These are phyloP conservation scores for Globisporangium spinosum DNA, from an alignment of 352 stramenopile species.

Conservation along the genomic window DNA sequence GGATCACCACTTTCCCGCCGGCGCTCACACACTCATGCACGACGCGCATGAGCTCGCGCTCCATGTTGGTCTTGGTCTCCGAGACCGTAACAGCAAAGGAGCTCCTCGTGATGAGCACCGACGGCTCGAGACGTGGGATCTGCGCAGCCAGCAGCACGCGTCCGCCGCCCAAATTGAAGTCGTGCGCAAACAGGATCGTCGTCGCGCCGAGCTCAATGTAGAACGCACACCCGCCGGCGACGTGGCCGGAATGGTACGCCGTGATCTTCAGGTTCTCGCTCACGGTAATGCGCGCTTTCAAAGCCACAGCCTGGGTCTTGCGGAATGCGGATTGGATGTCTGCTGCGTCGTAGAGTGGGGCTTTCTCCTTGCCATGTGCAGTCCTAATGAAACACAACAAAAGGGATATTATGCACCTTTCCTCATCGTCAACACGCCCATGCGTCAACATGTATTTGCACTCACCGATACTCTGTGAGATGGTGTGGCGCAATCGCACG, in stretches of 20 bases:
- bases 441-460: not conserved
- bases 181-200: slow-evolving; percentile 70
- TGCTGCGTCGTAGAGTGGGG: slow-evolving; percentile 45
- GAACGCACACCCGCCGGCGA: slow-evolving; percentile 72
- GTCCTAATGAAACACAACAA: slow-evolving; percentile 26
- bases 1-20: slow-evolving; percentile 82
- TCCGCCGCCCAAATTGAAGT: slow-evolving; percentile 75
- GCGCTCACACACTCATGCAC: slow-evolving; percentile 72
- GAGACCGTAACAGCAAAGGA: slow-evolving; percentile 81
- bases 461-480: slow-evolving; percentile 72
- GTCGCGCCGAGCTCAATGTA: slow-evolving; percentile 70
- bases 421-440: not conserved
- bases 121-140: slow-evolving; percentile 63
- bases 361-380: slow-evolving; percentile 42
- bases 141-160: slow-evolving; percentile 64
- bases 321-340: slow-evolving; percentile 56
- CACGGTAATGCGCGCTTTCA: slow-evolving; percentile 55
- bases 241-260: slow-evolving; percentile 77
- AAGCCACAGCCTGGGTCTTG: slow-evolving; percentile 39
- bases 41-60: slow-evolving; percentile 76
- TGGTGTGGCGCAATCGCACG: slow-evolving; percentile 67
- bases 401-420: not conserved
- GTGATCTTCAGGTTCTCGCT: slow-evolving; percentile 74
- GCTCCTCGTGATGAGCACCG: slow-evolving; percentile 59
- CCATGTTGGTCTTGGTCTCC: slow-evolving; percentile 76